Conservation (phyloP, 2,329 filamentous ascomycete species). For the Stemphylium vesicarium region DNA sequence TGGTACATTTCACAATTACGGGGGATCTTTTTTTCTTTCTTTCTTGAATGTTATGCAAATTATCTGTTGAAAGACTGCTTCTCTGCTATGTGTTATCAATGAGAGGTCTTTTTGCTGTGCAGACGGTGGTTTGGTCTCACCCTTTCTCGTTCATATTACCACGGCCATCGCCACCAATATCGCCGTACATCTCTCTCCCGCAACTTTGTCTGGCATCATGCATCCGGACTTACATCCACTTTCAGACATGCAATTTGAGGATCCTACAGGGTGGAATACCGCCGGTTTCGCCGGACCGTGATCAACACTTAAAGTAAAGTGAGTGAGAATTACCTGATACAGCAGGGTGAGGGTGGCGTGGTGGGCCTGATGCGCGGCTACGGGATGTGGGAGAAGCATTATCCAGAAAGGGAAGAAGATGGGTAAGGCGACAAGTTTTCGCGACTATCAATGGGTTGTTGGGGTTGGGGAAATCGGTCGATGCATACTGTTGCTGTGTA, state of each 20-base stretch:
- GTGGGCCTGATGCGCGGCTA: not conserved
- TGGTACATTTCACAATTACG: too few species aligned
- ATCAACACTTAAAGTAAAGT: not conserved
- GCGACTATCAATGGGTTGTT: not conserved
- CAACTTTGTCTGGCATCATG: not conserved
- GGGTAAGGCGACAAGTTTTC: not conserved
- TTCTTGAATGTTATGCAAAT: too few species aligned
- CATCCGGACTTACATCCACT: not conserved
- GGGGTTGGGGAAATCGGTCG: too few species aligned
- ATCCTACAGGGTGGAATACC: not conserved
- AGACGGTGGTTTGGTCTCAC: too few species aligned
- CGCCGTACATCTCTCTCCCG: not conserved
- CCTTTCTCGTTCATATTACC: not conserved
- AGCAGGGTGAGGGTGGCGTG: not conserved
- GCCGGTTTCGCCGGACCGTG: constrained; percentile 1
- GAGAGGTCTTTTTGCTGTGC: too few species aligned
- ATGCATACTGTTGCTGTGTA: too few species aligned
- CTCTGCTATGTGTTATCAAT: too few species aligned
- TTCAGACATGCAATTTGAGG: not conserved
- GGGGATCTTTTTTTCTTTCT: too few species aligned
- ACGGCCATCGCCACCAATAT: not conserved
- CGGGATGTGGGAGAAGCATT: not conserved
- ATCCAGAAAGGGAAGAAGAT: not conserved
- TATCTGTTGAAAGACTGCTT: too few species aligned
- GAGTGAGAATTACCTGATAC: not conserved